A percentile compares a stretch with the other conserved stretches of the same genome.
Conservation (phyloP, 192 early-diverging fungal genomes). For the Backusella liffmaniae region DNA sequence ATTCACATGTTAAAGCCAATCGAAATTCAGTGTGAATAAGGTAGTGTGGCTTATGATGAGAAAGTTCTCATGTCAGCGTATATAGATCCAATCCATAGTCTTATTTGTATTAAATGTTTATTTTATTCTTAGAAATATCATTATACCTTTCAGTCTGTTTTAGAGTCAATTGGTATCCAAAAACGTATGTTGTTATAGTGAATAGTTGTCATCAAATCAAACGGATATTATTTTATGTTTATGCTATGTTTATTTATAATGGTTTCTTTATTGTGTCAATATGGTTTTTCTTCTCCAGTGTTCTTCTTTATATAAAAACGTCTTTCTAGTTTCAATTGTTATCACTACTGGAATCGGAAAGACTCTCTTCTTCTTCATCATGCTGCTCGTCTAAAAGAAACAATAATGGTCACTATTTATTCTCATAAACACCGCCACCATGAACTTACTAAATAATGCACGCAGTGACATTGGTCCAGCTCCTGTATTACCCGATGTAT, state of each 20-base stretch:
- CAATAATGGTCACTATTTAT: not conserved
- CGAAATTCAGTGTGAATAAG: not conserved
- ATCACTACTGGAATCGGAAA: conserved; percentile 16
- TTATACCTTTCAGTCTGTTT: no score
- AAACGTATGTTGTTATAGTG: no score
- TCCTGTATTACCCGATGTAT: not conserved
- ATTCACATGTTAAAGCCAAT: conserved; percentile 1
- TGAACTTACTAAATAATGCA: conserved; percentile 21
- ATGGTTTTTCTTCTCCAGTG: not conserved
- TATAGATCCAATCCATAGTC: not conserved
- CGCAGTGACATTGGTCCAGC: conserved; percentile 20
- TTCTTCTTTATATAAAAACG: not conserved
- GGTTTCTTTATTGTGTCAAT: not conserved
- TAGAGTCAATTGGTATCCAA: no score
- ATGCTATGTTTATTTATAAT: not conserved
- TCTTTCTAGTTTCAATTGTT: not conserved
- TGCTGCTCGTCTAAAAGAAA: not conserved
- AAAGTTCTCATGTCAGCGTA: conserved; percentile 7
- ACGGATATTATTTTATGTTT: no score
- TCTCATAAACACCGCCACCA: not conserved
- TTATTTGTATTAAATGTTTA: no score
- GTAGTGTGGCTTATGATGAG: conserved; percentile 1
- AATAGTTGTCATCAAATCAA: no score
- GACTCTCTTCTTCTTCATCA: conserved; percentile 19
- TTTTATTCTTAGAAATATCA: not conserved